Conservation (phyloP, 1,284 basidiomycete genomes). For the Schizophyllum commune region DNA sequence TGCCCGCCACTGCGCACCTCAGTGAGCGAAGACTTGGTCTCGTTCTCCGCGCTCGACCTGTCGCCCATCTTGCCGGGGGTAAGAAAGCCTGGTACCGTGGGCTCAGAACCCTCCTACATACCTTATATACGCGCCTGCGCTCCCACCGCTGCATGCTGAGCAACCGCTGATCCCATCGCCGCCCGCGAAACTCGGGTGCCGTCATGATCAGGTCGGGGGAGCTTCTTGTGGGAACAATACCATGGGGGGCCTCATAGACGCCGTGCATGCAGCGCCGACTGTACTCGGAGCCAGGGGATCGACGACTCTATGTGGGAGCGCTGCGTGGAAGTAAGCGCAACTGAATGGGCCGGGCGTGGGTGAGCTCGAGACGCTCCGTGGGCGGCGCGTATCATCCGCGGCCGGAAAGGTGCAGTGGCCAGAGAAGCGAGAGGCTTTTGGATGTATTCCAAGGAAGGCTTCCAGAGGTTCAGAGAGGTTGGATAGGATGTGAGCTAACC, state of each 20-base stretch:
- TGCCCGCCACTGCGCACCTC: background rate
- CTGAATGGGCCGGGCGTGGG: background rate
- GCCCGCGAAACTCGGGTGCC: background rate
- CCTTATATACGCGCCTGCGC: background rate
- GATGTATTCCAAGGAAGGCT: too few relatives aligned
- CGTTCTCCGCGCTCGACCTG: background rate
- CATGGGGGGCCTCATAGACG: background rate
- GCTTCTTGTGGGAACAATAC: background rate
- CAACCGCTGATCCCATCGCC: background rate
- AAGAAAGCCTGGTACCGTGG: background rate
- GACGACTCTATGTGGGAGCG: background rate
- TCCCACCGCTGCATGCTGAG: background rate
- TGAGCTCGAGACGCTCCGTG: too few relatives aligned
- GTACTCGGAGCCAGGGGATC: background rate
- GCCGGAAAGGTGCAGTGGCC: too few relatives aligned
- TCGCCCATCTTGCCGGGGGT: background rate
- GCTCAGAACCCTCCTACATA: background rate
- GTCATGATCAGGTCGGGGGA: background rate
- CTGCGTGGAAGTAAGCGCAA: background rate
- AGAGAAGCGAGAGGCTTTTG: too few relatives aligned
- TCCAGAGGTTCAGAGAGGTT: too few relatives aligned
- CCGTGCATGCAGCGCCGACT: background rate
- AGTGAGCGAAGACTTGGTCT: background rate
- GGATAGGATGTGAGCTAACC: too few relatives aligned
- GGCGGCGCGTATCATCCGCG: too few relatives aligned